A percentile compares a stretch with the other conserved stretches of the same genome.
phyloP scores from a whole-genome alignment of 495 filamentous ascomycete species.

The Aspergillus heteromorphus region DNA sequence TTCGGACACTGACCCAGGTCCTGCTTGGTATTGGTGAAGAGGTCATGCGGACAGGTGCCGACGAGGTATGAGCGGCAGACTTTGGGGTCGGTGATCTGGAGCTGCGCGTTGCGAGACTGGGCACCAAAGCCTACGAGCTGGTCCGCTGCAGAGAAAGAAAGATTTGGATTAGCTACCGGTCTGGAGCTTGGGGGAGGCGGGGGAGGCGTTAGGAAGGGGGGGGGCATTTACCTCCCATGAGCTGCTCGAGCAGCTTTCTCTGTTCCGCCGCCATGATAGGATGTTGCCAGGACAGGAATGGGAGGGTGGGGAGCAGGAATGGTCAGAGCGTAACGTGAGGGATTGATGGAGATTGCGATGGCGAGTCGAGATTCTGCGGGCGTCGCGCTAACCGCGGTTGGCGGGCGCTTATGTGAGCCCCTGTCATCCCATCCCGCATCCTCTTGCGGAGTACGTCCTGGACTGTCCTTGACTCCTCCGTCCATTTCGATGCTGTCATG shows the following conservation, averaged over 20 bases:
- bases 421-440: neutral
- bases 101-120: constrained; percentile 65
- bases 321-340: neutral
- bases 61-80: constrained; percentile 92
- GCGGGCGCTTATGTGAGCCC: constrained; percentile 16
- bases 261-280: constrained; percentile 85
- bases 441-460: neutral
- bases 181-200: neutral
- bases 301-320: neutral
- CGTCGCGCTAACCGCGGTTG: constrained; percentile 25
- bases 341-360: constrained; percentile 2
- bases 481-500: neutral
- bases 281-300: constrained; percentile 9
- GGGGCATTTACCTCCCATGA: constrained; percentile 52
- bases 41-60: constrained; percentile 95
- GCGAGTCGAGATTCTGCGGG: constrained; percentile 7
- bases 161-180: constrained; percentile 27
- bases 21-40: constrained; percentile 99
- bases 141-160: constrained; percentile 46
- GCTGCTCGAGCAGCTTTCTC: constrained; percentile 85
- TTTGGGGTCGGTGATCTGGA: constrained; percentile 87
- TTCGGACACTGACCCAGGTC: constrained; percentile 89
- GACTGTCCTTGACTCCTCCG: neutral
- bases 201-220: constrained; percentile 1
- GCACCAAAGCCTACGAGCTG: constrained; percentile 75